phyloP scores from a whole-genome alignment of 768 basidiomycete species.

The Chalciporus piperatus region DNA sequence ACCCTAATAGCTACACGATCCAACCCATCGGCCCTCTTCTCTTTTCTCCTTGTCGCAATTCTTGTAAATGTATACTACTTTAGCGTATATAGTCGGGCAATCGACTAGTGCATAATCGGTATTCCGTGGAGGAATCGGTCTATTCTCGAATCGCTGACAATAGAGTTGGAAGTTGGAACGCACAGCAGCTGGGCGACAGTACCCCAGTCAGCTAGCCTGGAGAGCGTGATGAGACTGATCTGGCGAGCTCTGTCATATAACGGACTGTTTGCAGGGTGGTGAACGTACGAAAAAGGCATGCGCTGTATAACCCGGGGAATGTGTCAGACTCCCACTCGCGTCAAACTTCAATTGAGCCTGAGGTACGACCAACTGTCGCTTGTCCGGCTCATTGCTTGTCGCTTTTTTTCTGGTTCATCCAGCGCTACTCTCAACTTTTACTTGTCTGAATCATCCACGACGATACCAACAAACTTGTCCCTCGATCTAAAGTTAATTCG shows the following conservation, averaged over 20 bases:
- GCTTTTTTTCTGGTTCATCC: neutral
- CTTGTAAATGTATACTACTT: neutral
- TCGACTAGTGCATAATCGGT: neutral
- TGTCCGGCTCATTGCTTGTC: too few relatives aligned
- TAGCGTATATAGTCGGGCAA: neutral
- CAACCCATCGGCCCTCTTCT: neutral
- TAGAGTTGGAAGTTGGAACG: too few relatives aligned
- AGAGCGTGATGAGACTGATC: constrained; percentile 1
- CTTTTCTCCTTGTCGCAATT: too few relatives aligned
- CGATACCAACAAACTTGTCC: neutral
- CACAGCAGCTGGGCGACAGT: too few relatives aligned
- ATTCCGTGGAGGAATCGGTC: neutral
- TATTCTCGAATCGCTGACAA: too few relatives aligned
- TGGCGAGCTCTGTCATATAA: constrained; percentile 1
- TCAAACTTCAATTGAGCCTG: too few relatives aligned
- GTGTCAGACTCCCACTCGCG: constrained; percentile 12
- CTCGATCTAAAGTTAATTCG: neutral
- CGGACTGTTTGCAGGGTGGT: neutral
- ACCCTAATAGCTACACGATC: constrained; percentile 6
- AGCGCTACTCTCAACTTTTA: neutral
- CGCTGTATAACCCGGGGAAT: constrained; percentile 14
- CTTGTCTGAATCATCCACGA: neutral
- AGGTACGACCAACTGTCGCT: neutral
- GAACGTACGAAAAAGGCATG: constrained; percentile 11
- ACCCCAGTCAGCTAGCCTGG: neutral